Evolutionary conservation across 179 eudicot species (phyloP).

Genomic region (Vitellaria paradoxa): DNA sequence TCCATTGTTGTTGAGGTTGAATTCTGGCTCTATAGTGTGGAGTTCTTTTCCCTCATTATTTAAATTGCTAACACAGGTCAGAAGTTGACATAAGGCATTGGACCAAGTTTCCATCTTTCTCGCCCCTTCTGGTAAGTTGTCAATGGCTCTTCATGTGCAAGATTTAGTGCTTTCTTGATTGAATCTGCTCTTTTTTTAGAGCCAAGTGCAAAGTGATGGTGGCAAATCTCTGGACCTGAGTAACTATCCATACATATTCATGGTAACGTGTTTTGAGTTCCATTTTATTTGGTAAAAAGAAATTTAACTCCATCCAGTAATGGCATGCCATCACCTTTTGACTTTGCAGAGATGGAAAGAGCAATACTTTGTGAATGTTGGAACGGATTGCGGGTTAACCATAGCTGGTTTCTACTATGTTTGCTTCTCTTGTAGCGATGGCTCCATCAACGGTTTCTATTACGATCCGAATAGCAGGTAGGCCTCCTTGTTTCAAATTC

Average conservation of each 20-base stretch:
- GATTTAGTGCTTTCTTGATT: conserved; percentile 10
- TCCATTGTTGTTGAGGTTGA: neutral
- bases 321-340: conserved; percentile 7
- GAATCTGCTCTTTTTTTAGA: conserved; percentile 32
- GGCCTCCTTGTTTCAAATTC: neutral
- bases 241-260: conserved; percentile 76
- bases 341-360: conserved; percentile 93
- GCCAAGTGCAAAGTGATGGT: conserved; percentile 84
- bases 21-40: neutral
- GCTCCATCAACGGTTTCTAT: conserved; percentile 89
- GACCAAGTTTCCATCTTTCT: conserved; percentile 83
- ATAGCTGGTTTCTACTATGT: conserved; percentile 97
- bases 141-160: neutral
- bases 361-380: conserved; percentile 93
- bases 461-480: conserved; percentile 99
- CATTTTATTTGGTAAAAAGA: neutral
- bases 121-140: conserved; percentile 61
- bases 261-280: conserved; percentile 37
- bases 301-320: neutral
- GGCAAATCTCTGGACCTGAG: conserved; percentile 83
- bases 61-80: conserved; percentile 37
- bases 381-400: conserved; percentile 93
- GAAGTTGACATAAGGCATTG: conserved; percentile 93
- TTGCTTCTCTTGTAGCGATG: conserved; percentile 94
- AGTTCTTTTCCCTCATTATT: neutral